Evolutionary conservation across 805 yeast species (phyloP), one percentile per base, ranked within the genome.

Genomic region (Lachancea mirantina): DNA sequence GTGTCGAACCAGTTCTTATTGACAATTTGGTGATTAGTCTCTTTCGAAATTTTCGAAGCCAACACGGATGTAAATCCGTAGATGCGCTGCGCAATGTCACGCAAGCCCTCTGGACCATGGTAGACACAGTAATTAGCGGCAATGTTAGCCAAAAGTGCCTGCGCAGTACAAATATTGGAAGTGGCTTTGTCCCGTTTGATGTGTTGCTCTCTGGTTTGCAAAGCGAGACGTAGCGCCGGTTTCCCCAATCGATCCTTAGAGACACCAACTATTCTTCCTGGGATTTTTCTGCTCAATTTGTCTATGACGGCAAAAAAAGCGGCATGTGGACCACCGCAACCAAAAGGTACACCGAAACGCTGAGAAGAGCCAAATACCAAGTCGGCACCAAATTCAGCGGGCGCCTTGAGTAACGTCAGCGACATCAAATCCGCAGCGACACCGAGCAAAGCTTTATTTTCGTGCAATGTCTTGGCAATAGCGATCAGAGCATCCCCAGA

Each of bases 281-380:
- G 98, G 58, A 92, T 85, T 61, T 88, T 92, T 55, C 98, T 76
- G 54, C 84, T 84, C 47, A 81, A 69, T 35, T 76, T 70, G 39
- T 77, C 74, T n/a, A 75, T 70, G 24, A 89, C 94, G 6, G 97
- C 84, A 49, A 92, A 88, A 63, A 84, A 92, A 1, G 95, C 98
- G 28, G 98, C 97, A 59, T 92, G 98, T 3, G 98, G 98, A 14
- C 98, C 98, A 52, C 98, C 98, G 55, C 77, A 92, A 5, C 97
- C 98, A 66, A 89, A 74, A 35, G 98, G 97, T 23, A 89, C 96
- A 51, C 98, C 98, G 49, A 92, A 85, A 59, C 98, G 72, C 68
- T 92, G 98, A 4, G 96, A 72, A 6, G 87, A 76, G 29, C 98
- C 98, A 27, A 92, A 65, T 2, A 81, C 96, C 31, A 92, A 81